Evolutionary conservation across 768 basidiomycete species (phyloP), one percentile per base, ranked within the genome.

Genomic region (Collybiopsis confluens): DNA sequence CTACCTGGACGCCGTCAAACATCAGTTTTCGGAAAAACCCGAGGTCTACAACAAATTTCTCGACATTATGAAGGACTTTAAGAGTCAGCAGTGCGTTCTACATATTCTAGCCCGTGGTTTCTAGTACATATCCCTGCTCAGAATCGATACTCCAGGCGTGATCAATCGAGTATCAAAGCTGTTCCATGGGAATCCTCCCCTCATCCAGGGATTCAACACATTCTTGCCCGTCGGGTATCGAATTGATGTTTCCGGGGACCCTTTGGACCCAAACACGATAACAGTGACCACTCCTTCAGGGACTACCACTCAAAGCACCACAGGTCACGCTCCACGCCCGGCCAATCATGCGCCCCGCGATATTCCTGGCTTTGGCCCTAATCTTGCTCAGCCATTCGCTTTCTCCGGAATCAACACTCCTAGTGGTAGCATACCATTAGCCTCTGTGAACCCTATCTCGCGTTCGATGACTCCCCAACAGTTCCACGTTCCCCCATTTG

Each of bases 31-130:
- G 52, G 88, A 93, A 68, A 85, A 90, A 67, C 92, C 93, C n/a
- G 90, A 92, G 64, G 92, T 95, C 38, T 97, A 97, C 70, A 96
- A 97, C 70, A 81, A 88, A 59, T 94, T 94, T 62, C 72, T 95
- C 68, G 92, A 96, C 67, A 95, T 97, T 64, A 97, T 97, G 97
- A 98, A 98, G 74, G 94, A 98, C 69, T 99, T 99, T 72, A 98
- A 99, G 74, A 92, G 92, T 63, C 92, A 96, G 72, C 75, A 73
- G 90, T 93, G 68, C 73, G 91, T 77, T 58, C 40, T 58, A 8
- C 26, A 9, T n/a, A 43, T 57, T 45, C 52, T 59, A 56, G 33
- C 54, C 48, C 46, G 60, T 56, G 3, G 9, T 20, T 41, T 10
- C 28, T 53, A 15, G 43, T 35, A 13, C 6, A n/a, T 20, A 18